A percentile compares a stretch with the other conserved stretches of the same genome.
These are phyloP conservation scores for Petunia hybrid DNA, from an alignment of 305 asterid genomes.

Conservation along the genomic window DNA sequence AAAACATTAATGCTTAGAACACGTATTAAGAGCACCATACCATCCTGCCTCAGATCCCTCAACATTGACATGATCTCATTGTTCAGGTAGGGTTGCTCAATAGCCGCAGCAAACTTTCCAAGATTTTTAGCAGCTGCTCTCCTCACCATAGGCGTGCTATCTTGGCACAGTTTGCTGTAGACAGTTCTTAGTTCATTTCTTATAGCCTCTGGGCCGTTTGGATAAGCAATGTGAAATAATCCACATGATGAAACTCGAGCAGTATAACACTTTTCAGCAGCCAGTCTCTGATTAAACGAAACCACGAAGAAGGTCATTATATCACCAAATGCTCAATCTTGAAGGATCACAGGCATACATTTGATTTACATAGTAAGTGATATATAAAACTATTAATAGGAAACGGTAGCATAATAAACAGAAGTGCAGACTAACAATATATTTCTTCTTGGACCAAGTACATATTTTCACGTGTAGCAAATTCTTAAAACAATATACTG, in stretches of 20 bases:
- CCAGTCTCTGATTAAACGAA: constrained; percentile 38
- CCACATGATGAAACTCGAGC: constrained; percentile 50
- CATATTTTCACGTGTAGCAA: too few relatives aligned
- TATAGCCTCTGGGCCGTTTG: constrained; percentile 38
- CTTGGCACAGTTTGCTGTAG: constrained; percentile 43
- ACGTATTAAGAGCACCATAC: constrained; percentile 34
- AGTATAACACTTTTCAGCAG: constrained; percentile 48
- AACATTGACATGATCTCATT: constrained; percentile 52
- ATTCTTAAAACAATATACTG: too few relatives aligned
- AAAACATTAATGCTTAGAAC: not conserved
- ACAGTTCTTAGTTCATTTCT: constrained; percentile 41
- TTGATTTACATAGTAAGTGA: not conserved
- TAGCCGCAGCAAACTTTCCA: constrained; percentile 56
- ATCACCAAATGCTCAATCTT: not conserved
- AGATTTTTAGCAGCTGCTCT: constrained; percentile 53
- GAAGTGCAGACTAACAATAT: not conserved
- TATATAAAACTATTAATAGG: not conserved
- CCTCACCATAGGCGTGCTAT: constrained; percentile 49
- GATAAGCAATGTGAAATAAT: constrained; percentile 49
- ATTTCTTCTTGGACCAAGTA: too few relatives aligned
- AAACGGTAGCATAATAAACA: not conserved
- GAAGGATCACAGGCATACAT: not conserved
- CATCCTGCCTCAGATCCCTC: constrained; percentile 56
- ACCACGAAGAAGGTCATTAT: constrained; percentile 1
- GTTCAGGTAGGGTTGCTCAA: constrained; percentile 51